Evolutionary conservation across 352 stramenopile species (phyloP), one percentile per base, ranked within the genome.

Genomic region (Pythium diclinum): DNA sequence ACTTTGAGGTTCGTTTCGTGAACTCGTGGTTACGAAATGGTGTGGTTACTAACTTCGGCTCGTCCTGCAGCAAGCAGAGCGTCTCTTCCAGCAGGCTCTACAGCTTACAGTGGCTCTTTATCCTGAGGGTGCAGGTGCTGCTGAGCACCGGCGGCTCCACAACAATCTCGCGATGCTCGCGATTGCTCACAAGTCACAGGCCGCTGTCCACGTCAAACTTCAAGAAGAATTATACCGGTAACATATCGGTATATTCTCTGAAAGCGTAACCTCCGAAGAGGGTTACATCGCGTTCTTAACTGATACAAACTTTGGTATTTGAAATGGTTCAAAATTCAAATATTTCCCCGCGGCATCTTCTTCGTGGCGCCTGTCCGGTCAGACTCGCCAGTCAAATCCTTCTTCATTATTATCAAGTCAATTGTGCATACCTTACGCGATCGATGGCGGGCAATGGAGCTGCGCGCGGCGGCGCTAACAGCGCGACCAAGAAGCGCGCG

Each of bases 101-200:
- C 42, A 59, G 10, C 58, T 65, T n/a, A 47, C 75, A 10, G 57
- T 70, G 8, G 30, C 61, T 6, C 19, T 21, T 17, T 16, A 17
- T 16, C 13, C 21, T 23, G 23, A 28, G 5, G 11, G 4, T 21
- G 14, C 13, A 14, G 28, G 28, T 30, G 28, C 54, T 23, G 56
- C 44, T 33, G 46, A 74, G 17, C 67, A 73, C 19, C 68, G 68
- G n/a, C 83, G 81, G 6, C 69, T 67, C 36, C 73, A 87, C 61
- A 86, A 77, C 65, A 92, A 92, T 56, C 36, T 92, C 23, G 83
- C 79, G 11, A 71, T 86, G 67, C 59, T 88, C 14, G 75, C 81
- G 1, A 72, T 92, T 10, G 78, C 78, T 6, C 59, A 60, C 5
- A 74, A 69, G 3, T 87, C 76, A 3, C 17, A 58, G 5, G 7